Conservation (phyloP, 148 eudicot species). For the Chenopodium formosanum region DNA sequence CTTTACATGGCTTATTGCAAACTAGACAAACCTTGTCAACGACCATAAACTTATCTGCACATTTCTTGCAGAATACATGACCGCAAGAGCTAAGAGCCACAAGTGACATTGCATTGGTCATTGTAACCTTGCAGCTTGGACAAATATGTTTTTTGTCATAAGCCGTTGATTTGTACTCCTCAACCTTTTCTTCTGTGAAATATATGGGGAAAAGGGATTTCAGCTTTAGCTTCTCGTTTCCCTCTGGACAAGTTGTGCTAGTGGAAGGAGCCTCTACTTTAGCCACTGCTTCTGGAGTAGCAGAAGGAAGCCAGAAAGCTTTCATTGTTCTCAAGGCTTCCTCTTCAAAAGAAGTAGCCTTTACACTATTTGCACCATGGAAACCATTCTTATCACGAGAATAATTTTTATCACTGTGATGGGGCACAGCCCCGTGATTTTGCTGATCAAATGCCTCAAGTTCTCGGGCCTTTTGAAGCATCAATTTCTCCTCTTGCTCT, state of each 20-base stretch:
- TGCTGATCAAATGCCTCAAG: constrained; percentile 92
- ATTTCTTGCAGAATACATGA: constrained; percentile 89
- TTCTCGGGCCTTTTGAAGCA: constrained; percentile 79
- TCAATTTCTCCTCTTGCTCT: constrained; percentile 73
- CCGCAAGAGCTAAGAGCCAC: constrained; percentile 82
- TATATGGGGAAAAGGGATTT: constrained; percentile 70
- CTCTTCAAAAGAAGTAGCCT: constrained; percentile 82
- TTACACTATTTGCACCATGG: constrained; percentile 97
- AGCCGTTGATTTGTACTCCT: constrained; percentile 33
- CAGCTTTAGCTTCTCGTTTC: constrained; percentile 72
- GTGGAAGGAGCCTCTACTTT: constrained; percentile 74
- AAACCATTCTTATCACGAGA: constrained; percentile 72
- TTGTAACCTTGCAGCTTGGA: constrained; percentile 89
- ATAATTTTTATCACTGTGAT: constrained; percentile 72
- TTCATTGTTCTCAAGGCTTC: constrained; percentile 95
- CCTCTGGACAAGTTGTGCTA: constrained; percentile 81
- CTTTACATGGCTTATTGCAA: constrained; percentile 82
- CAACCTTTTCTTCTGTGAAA: constrained; percentile 62
- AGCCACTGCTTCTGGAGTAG: constrained; percentile 80
- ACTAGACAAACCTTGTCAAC: constrained; percentile 88
- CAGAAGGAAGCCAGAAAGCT: constrained; percentile 99
- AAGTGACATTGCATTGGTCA: constrained; percentile 74
- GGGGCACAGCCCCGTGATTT: constrained; percentile 92
- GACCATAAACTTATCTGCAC: constrained; percentile 70
- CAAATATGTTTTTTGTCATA: constrained; percentile 67